A percentile compares a stretch with the other conserved stretches of the same genome.
Conservation (phyloP, 345 rosid species). For the Citrus mangshanensis region DNA sequence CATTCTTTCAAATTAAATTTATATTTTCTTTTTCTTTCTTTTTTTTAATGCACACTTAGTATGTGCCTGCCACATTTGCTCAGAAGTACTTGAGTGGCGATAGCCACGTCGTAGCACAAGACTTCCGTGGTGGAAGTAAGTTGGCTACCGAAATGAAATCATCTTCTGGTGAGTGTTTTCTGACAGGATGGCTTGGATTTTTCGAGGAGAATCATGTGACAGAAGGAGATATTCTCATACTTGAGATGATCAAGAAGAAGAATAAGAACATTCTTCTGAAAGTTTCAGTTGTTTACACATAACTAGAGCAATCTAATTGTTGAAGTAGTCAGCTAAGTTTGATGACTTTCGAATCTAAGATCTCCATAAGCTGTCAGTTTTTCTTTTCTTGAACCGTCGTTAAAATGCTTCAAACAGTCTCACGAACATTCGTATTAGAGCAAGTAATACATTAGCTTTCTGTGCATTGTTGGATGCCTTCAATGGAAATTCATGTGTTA, state of each 20-base stretch:
- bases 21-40: too few relatives aligned
- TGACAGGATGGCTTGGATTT: background rate
- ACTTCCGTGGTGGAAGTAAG: background rate
- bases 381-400: too few relatives aligned
- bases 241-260: background rate
- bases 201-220: background rate
- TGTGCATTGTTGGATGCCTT: too few relatives aligned
- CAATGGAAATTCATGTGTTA: too few relatives aligned
- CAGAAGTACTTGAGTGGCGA: background rate
- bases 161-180: too few relatives aligned
- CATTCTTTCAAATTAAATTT: too few relatives aligned
- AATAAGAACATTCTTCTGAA: background rate
- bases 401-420: too few relatives aligned
- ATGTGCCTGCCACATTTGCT: constrained; percentile 2
- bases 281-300: background rate
- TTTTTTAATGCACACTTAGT: constrained; percentile 1
- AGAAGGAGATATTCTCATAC: constrained; percentile 4
- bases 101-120: background rate
- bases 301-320: background rate
- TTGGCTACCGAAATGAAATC: background rate
- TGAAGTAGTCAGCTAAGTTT: background rate
- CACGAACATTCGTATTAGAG: too few relatives aligned
- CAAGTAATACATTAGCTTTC: too few relatives aligned
- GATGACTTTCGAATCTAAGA: too few relatives aligned
- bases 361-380: too few relatives aligned